phyloP scores from a whole-genome alignment of 2,329 filamentous ascomycete genomes.

The Cladophialophora bantiana region DNA sequence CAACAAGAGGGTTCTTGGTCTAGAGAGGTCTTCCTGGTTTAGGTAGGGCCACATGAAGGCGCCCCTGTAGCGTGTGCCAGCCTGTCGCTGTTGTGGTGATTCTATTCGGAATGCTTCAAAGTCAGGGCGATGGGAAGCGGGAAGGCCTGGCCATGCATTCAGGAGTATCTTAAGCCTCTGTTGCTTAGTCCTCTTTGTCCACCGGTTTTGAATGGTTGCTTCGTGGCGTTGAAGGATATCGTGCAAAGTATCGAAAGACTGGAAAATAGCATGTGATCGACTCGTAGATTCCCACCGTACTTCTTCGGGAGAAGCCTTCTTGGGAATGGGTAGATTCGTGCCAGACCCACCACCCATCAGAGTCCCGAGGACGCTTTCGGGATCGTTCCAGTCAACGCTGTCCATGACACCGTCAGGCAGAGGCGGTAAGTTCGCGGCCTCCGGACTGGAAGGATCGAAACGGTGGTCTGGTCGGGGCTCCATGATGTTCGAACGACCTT shows the following conservation, averaged over 20 bases:
- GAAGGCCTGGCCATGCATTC: slow-evolving; percentile 60
- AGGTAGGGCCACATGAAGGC: slow-evolving; percentile 61
- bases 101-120: slow-evolving; percentile 46
- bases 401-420: too few species aligned
- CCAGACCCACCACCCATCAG: too few species aligned
- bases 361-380: too few species aligned
- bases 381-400: too few species aligned
- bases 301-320: slow-evolving; percentile 21
- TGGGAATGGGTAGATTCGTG: too few species aligned
- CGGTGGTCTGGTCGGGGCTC: too few species aligned
- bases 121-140: slow-evolving; percentile 60
- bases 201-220: slow-evolving; percentile 59
- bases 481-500: too few species aligned
- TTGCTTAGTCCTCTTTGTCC: slow-evolving; percentile 60
- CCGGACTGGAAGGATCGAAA: too few species aligned
- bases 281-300: slow-evolving; percentile 31
- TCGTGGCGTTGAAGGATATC: slow-evolving; percentile 60
- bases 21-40: slow-evolving; percentile 63
- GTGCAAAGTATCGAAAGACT: slow-evolving; percentile 47
- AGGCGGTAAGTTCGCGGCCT: too few species aligned
- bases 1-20: slow-evolving; percentile 55
- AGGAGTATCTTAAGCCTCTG: slow-evolving; percentile 58
- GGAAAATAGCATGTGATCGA: slow-evolving; percentile 46
- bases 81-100: too few species aligned
- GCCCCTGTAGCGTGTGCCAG: slow-evolving; percentile 9